phyloP scores from a whole-genome alignment of 1,284 basidiomycete species.

The Rhodotorula sp. region DNA sequence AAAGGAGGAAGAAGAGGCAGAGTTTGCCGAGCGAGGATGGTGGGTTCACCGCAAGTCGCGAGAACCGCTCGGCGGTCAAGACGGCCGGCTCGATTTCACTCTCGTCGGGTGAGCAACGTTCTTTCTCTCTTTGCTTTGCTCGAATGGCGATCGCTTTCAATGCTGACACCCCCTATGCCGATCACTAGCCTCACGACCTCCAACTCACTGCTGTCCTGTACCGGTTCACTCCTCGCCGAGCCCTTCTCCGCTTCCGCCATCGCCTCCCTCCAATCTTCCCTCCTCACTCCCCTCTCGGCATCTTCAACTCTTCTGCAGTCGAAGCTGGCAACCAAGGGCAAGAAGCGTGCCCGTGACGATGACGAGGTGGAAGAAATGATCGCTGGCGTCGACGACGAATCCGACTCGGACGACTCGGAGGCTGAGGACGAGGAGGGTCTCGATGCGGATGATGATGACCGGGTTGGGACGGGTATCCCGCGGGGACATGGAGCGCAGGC shows the following conservation, averaged over 20 bases:
- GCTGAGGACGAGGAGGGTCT: not conserved
- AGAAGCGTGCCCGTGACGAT: slow-evolving; percentile 19
- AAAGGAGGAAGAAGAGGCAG: slow-evolving; percentile 43
- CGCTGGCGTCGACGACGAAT: not conserved
- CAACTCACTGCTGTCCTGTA: slow-evolving; percentile 90
- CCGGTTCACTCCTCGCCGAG: slow-evolving; percentile 81
- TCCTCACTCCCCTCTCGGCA: not conserved
- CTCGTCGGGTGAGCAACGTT: slow-evolving; percentile 72
- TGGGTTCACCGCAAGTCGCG: slow-evolving; percentile 78
- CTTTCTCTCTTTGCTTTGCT: not conserved
- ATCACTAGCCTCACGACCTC: slow-evolving; percentile 74
- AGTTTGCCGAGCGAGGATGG: slow-evolving; percentile 55
- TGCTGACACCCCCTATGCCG: not conserved
- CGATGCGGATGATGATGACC: slow-evolving; percentile 29
- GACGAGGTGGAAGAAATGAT: slow-evolving; percentile 10
- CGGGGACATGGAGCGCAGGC: not conserved
- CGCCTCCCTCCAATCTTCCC: slow-evolving; percentile 6
- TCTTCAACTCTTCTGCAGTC: not conserved
- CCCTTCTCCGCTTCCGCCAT: slow-evolving; percentile 65
- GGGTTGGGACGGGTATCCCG: slow-evolving; percentile 28
- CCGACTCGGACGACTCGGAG: slow-evolving; percentile 14
- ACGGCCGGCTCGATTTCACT: slow-evolving; percentile 75
- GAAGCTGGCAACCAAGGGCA: slow-evolving; percentile 1
- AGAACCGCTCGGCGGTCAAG: slow-evolving; percentile 66
- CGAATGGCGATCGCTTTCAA: not conserved